A percentile compares a stretch with the other conserved stretches of the same genome.
These are phyloP conservation scores for Thelonectria discophora DNA, from an alignment of 2,329 filamentous ascomycete genomes.

Conservation along the genomic window DNA sequence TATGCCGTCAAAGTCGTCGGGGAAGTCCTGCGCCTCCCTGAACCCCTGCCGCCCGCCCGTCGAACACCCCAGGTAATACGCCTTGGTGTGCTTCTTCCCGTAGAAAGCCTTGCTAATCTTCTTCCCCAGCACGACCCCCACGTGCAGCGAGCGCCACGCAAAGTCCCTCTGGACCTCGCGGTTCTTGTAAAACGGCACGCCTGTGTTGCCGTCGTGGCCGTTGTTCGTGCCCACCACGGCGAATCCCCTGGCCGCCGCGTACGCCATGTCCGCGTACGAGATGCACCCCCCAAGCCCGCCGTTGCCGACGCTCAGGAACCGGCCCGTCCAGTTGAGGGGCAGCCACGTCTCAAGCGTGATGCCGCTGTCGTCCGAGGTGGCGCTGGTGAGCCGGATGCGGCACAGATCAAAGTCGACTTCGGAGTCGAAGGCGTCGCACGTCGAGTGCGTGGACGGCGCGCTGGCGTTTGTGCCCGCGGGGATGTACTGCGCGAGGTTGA, in stretches of 20 bases:
- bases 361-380: slow-evolving; percentile 52
- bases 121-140: slow-evolving; percentile 59
- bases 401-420: slow-evolving; percentile 34
- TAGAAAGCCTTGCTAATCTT: slow-evolving; percentile 59
- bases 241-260: slow-evolving; percentile 54
- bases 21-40: slow-evolving; percentile 61
- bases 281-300: slow-evolving; percentile 60
- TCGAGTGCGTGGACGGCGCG: slow-evolving; percentile 49
- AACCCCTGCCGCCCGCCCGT: slow-evolving; percentile 68
- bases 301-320: slow-evolving; percentile 59
- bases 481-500: slow-evolving; percentile 19
- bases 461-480: slow-evolving; percentile 15
- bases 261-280: slow-evolving; percentile 57
- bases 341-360: slow-evolving; percentile 60
- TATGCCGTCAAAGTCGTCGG: slow-evolving; percentile 63
- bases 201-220: slow-evolving; percentile 57
- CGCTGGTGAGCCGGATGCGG: slow-evolving; percentile 24
- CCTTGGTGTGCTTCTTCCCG: slow-evolving; percentile 48
- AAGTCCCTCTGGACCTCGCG: slow-evolving; percentile 50
- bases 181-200: slow-evolving; percentile 45
- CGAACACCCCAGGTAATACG: slow-evolving; percentile 67
- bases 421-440: slow-evolving; percentile 45
- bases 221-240: slow-evolving; percentile 60
- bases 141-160: slow-evolving; percentile 52
- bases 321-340: slow-evolving; percentile 53